Evolutionary conservation across 306 rosid genomes (phyloP).

Genomic region (Quercus glauca): DNA sequence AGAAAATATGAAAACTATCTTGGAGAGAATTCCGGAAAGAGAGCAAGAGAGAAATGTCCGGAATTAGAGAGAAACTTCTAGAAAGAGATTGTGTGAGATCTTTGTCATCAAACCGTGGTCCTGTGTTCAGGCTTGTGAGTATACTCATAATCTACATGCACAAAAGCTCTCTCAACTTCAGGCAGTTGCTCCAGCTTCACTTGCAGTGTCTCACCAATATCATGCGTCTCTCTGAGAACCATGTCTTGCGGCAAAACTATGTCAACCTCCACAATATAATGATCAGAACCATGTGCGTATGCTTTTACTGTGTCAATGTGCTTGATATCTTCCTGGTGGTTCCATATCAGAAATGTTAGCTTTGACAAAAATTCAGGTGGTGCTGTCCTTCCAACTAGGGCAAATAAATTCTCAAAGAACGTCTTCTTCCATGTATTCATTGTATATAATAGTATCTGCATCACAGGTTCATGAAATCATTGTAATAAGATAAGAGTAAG

Average conservation of each 20-base stretch:
- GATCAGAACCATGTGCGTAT: constrained; percentile 52
- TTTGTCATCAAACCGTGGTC: constrained; percentile 9
- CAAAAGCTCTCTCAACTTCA: constrained; percentile 77
- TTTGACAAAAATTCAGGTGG: too few species aligned
- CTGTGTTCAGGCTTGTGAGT: constrained; percentile 76
- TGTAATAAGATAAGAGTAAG: too few species aligned
- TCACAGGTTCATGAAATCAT: constrained; percentile 6
- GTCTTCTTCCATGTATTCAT: too few species aligned
- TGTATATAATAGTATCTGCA: constrained; percentile 28
- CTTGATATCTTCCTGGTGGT: constrained; percentile 63
- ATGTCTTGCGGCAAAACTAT: constrained; percentile 68
- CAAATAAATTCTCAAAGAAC: too few species aligned
- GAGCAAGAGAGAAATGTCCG: too few species aligned
- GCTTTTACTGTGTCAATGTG: constrained; percentile 77
- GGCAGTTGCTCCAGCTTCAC: constrained; percentile 66
- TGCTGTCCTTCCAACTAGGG: too few species aligned
- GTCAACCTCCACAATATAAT: constrained; percentile 79
- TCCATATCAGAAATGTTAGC: constrained; percentile 27
- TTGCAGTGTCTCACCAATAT: constrained; percentile 73
- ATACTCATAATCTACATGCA: constrained; percentile 67
- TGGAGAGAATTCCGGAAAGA: too few species aligned
- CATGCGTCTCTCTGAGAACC: constrained; percentile 56
- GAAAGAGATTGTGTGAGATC: too few species aligned
- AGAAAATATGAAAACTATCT: too few species aligned
- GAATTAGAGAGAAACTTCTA: too few species aligned